These are phyloP conservation scores for Kwoniella heveanensis DNA, from an alignment of 768 basidiomycete genomes.

Conservation along the genomic window DNA sequence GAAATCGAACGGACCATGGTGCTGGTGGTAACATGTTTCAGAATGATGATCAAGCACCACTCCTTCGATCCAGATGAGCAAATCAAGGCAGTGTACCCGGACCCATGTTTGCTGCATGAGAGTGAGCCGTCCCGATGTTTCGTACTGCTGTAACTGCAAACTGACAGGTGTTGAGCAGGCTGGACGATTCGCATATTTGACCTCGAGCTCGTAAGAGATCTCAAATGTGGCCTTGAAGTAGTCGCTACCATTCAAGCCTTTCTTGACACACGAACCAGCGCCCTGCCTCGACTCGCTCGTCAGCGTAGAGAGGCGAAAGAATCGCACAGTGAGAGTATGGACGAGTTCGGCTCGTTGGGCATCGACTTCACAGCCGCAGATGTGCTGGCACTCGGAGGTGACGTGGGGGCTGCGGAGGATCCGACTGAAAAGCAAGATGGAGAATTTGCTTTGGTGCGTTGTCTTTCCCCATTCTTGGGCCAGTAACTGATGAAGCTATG, in stretches of 20 bases:
- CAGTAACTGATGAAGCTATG: constrained; percentile 29
- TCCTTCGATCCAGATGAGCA: constrained; percentile 44
- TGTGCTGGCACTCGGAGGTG: constrained; percentile 63
- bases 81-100: constrained; percentile 62
- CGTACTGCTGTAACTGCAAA: neutral
- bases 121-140: constrained; percentile 57
- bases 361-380: constrained; percentile 68
- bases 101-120: constrained; percentile 64
- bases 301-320: constrained; percentile 43
- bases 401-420: constrained; percentile 48
- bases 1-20: constrained; percentile 58
- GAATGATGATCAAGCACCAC: constrained; percentile 61
- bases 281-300: constrained; percentile 59
- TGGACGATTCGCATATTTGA: constrained; percentile 64
- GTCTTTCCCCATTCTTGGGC: constrained; percentile 55
- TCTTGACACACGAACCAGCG: constrained; percentile 63
- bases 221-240: constrained; percentile 63
- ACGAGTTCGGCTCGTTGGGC: constrained; percentile 67
- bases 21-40: constrained; percentile 66
- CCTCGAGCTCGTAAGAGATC: constrained; percentile 59
- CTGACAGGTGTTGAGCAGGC: constrained; percentile 57
- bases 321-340: constrained; percentile 74
- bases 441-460: constrained; percentile 55
- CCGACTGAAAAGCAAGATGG: constrained; percentile 59
- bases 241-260: constrained; percentile 66